Percentiles rank a stretch among this genome's conserved stretches.
Conservation (phyloP, 2,329 filamentous ascomycete species). For the Ilyonectria mors-panacis region DNA sequence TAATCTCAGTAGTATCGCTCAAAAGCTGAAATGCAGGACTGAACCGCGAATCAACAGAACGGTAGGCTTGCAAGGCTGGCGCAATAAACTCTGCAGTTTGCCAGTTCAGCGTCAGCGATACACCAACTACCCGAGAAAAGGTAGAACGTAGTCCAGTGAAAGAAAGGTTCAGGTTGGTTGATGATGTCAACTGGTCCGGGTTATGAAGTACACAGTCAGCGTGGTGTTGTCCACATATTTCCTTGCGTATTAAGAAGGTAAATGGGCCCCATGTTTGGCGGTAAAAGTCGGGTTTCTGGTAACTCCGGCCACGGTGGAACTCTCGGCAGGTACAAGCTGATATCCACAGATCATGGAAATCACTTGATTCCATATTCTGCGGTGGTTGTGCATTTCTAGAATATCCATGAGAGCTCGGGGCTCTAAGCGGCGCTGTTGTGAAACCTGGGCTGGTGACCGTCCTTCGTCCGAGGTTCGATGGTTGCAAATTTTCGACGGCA, state of each 20-base stretch:
- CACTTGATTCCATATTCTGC: neutral
- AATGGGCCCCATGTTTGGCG: neutral
- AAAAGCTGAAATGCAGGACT: neutral
- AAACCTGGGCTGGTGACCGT: neutral
- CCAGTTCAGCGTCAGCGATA: neutral
- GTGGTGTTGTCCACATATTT: neutral
- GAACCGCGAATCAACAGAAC: neutral
- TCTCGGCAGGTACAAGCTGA: neutral
- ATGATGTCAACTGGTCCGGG: neutral
- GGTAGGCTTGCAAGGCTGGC: neutral
- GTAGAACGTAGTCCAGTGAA: neutral
- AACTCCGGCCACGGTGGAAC: neutral
- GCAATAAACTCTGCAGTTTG: neutral
- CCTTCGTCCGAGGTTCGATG: neutral
- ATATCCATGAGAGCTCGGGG: neutral
- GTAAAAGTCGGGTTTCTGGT: neutral
- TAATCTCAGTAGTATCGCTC: neutral
- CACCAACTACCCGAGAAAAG: neutral
- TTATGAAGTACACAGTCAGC: neutral
- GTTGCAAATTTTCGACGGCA: neutral
- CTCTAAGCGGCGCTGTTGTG: neutral
- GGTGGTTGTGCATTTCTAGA: neutral
- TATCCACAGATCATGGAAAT: neutral
- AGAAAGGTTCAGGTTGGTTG: neutral
- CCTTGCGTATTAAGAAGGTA: neutral